These are phyloP conservation scores for Stentor roeselii DNA, from an alignment of 73 alveolate species.

Conservation along the genomic window DNA sequence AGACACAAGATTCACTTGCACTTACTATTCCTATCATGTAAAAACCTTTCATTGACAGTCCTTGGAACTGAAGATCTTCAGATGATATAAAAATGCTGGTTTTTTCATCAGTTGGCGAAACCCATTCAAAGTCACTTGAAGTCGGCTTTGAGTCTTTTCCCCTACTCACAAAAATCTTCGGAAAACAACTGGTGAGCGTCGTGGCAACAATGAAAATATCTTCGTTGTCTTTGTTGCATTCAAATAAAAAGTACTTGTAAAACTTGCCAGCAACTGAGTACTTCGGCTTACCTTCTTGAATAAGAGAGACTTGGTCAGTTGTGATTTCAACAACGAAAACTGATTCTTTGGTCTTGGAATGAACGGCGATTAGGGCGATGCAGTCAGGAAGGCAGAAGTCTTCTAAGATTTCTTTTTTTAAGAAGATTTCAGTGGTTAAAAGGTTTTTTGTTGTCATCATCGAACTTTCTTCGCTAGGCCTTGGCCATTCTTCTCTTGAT, in stretches of 20 bases:
- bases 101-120: neutral
- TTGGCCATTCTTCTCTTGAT: neutral
- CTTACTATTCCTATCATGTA: slow-evolving; percentile 23
- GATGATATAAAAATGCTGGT: neutral
- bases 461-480: slow-evolving; percentile 5
- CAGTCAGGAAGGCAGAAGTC: neutral
- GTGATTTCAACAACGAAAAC: neutral
- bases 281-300: neutral
- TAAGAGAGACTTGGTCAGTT: neutral
- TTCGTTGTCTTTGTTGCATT: neutral
- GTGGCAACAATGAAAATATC: neutral
- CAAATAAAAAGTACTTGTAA: neutral
- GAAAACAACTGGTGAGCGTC: neutral
- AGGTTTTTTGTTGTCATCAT: neutral
- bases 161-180: slow-evolving; percentile 3
- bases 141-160: slow-evolving; percentile 13
- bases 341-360: neutral
- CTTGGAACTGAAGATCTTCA: neutral
- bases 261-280: slow-evolving; percentile 10
- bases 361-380: slow-evolving; percentile 12
- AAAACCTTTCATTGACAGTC: neutral
- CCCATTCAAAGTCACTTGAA: neutral
- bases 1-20: neutral
- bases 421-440: neutral
- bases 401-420: neutral